Evolutionary conservation across 1,139 yeast species (phyloP), one percentile per base, ranked within the genome.

Genomic region (Entelexis sorbosivorans): DNA sequence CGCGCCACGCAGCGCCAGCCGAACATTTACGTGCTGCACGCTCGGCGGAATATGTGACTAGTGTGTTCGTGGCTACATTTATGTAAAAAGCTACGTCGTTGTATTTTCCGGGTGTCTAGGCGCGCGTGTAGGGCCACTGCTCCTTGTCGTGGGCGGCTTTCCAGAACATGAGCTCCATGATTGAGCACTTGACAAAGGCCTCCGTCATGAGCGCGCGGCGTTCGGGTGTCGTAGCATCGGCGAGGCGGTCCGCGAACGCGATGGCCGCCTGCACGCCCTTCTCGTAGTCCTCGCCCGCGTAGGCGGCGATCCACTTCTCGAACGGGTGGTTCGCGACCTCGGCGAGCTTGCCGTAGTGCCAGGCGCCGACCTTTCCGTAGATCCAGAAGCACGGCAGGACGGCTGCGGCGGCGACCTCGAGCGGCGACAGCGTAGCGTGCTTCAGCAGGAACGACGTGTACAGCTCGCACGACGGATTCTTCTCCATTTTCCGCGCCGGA

Each of bases 351-450:
- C 9, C 36, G 19, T 20, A 13, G 48, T 55, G 57, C 47, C 57
- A 52, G 5, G 43, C 29, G 3, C 59, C 59, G 22, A 56, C 59
- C 13, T 46, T 43, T 5, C 55, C 58, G 40, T 56, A 56, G 34
- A 56, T 51, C 59, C 59, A 56, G 47, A 56, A 56, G 46, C 59
- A 56, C 22, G 59, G 59, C 33, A 56, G 52, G 16, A 56, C 56
- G 14, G 59, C 56, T 1, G 59, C 59, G 7, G 57, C 56, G 7
- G 56, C 58, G 14, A 54, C 54, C 45, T 55, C 58, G n/a, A 50
- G 19, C 7, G 54, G 52, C 8, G 54, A 56, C n/a, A 38, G 31
- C n/a, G 55, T 52, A 7, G 55, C 52, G 33, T 50, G 55, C 22
- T 45, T 32, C 7, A 53, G 46, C 28, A 56, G 42, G 36, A 47